Base-by-base conservation (phyloP, 108 stramenopile species). In the Aureococcus anophagefferens region DNA sequence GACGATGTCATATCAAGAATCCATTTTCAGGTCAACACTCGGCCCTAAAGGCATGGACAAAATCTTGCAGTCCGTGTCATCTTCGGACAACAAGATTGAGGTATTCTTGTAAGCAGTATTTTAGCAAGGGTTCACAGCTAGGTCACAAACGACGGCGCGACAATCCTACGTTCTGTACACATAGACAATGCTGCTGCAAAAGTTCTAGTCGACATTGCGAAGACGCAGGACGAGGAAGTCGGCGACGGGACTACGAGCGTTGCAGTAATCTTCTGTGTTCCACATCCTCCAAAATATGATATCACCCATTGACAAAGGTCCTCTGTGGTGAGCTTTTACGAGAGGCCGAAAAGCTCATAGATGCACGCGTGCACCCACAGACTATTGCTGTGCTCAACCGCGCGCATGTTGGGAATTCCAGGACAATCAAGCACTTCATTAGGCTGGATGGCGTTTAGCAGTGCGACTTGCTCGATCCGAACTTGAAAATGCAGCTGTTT, bases 31-130 rank as follows among this genome's bases (percentile, higher is more conserved):
- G 77, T 96, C 99, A 30, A 99, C 99, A 1, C 84, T 99, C 11
- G 99, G 99, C n/a, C 99, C 99, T 33, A 98, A 98, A 77, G 99
- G 99, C 35, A 95, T 97, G 94, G 95, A 96, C 81, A 96, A 96
- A 74, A 96, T 98, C 67, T 78, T 98, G 44, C 94, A 96, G 79
- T 80, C 80, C 21, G 89, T 95, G 30, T 76, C 82, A 44, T 87
- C 89, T 18, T 63, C 77, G 74, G 86, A 90, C 9, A 35, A 44
- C 70, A 65, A 33, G 68, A 59, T 51, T 32, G 32, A 66, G 64
- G n/a, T n/a, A n/a, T n/a, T n/a, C n/a, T n/a, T n/a, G n/a, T n/a
- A n/a, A n/a, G n/a, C n/a, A n/a, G n/a, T n/a, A n/a, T n/a, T n/a
- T n/a, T n/a, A n/a, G n/a, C n/a, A n/a, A n/a, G n/a, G n/a, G n/a